phyloP scores from a whole-genome alignment of 306 rosid genomes.

The Citrullus mucosospermus region DNA sequence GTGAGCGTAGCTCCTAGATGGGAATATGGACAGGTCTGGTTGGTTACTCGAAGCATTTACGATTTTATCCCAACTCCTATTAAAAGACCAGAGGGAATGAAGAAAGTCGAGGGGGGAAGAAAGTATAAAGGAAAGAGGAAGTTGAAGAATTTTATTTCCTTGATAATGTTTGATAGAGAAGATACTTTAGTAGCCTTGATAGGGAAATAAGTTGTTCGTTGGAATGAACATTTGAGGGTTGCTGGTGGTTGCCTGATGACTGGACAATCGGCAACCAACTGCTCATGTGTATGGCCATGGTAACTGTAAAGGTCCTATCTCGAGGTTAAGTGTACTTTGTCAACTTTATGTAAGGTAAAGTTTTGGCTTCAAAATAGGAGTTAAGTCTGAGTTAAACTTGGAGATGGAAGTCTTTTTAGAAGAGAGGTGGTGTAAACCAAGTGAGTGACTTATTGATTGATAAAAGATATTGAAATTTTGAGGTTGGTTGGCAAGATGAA shows the following conservation, averaged over 20 bases:
- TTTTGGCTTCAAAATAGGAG: not conserved
- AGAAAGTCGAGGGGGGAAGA: not conserved
- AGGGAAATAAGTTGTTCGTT: not conserved
- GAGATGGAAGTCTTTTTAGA: not conserved
- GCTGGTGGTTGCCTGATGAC: not conserved
- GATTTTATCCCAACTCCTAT: not conserved
- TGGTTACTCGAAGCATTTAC: not conserved
- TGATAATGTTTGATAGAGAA: not conserved
- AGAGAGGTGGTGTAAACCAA: not conserved
- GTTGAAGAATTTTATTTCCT: not conserved
- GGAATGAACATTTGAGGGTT: not conserved
- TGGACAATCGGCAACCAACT: not conserved
- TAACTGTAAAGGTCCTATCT: not conserved
- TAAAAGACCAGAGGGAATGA: not conserved
- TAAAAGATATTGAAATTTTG: no score
- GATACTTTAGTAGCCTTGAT: not conserved
- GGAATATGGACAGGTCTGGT: not conserved
- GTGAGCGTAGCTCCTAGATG: not conserved
- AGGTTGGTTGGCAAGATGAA: no score
- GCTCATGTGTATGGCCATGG: not conserved
- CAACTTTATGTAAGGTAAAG: not conserved
- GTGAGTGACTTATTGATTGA: no score
- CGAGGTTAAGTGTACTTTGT: not conserved
- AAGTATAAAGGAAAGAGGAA: not conserved
- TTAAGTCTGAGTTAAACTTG: not conserved